Evolutionary conservation across 2,329 filamentous ascomycete genomes (phyloP).

Genomic region (Claviceps fusiformis): DNA sequence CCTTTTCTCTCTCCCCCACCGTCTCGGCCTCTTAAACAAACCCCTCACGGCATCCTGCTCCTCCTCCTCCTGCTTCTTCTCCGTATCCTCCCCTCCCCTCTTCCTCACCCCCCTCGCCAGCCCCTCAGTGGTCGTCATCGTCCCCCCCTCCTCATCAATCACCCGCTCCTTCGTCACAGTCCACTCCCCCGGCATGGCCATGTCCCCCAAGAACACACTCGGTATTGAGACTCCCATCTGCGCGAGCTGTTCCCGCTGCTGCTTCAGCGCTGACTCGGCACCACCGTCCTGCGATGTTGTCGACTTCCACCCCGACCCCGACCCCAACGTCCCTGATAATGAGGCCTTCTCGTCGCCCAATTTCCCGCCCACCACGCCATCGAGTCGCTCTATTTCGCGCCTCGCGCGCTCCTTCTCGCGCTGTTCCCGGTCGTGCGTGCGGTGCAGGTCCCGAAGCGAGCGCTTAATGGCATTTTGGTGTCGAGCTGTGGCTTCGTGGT

Average conservation of each 20-base stretch:
- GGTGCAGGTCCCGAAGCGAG: constrained; percentile 78
- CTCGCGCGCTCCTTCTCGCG: constrained; percentile 72
- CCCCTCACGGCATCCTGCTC: constrained; percentile 44
- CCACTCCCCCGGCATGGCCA: constrained; percentile 88
- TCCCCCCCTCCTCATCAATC: constrained; percentile 28
- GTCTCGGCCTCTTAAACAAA: constrained; percentile 44
- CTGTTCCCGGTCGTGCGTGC: constrained; percentile 65
- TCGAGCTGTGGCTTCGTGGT: constrained; percentile 76
- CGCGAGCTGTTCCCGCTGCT: constrained; percentile 75
- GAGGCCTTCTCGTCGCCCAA: background rate
- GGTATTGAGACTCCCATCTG: constrained; percentile 79
- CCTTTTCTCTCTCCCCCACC: constrained; percentile 41
- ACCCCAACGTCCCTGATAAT: background rate
- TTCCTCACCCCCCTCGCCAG: constrained; percentile 45
- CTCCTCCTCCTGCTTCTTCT: constrained; percentile 39
- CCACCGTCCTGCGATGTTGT: background rate
- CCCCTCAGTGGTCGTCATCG: constrained; percentile 18
- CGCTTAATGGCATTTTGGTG: constrained; percentile 82
- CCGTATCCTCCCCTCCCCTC: constrained; percentile 35
- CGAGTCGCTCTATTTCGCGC: constrained; percentile 73
- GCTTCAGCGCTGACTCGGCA: constrained; percentile 53
- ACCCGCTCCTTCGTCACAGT: constrained; percentile 53
- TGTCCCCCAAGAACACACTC: constrained; percentile 59
- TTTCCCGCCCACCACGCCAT: constrained; percentile 49
- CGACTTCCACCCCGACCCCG: background rate